Base-by-base conservation (phyloP, 2,329 filamentous ascomycete species). In the Tricladium varicosporioides region DNA sequence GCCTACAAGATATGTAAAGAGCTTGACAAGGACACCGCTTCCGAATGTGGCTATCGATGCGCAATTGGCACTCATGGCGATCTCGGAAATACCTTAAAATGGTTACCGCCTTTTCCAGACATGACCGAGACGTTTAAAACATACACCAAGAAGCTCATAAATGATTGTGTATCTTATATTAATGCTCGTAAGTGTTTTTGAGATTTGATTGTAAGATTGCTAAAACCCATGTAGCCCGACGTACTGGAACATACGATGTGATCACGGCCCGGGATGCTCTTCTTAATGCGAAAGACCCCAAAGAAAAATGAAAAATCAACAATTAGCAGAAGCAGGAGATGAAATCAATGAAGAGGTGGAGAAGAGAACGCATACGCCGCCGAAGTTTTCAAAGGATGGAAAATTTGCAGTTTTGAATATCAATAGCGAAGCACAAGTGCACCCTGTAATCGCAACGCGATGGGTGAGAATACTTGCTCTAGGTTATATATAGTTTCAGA, bases 61-160 rank as follows among this genome's bases (percentile, higher is more conserved):
- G 78, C 78, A 2, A 77, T 88, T 60, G 86, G 86, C 8, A 88
- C 85, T 0, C 83, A 87, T 60, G 85, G 85, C 2, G 86, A 89
- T 60, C 74, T 89, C 0, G 85, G 85, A 13, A 86, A 80, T 42
- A 78, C 78, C 0, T 60, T 88, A 14, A 88, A 87, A 67, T 88
- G 86, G 86, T 73, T 81, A 18, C 76, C 79, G 0, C 86, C 86
- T 0, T 88, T 89, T 60, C 86, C 86, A 1, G 81, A 87, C 59
- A 87, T 88, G 83, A 76, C 74, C 15, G 69, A 75, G 1, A 80
- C 80, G 0, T 82, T 88, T 63, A 87, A 86, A 63, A 72, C 69
- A 13, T 76, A 86, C 63, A 82, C 82, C 0, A 88, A 85, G 63
- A 87, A 84, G 61, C 72, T 78, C 0, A 70, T 88, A 53, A 87